Conservation (phyloP, 306 rosid species). For the Acacia crassicarpa region DNA sequence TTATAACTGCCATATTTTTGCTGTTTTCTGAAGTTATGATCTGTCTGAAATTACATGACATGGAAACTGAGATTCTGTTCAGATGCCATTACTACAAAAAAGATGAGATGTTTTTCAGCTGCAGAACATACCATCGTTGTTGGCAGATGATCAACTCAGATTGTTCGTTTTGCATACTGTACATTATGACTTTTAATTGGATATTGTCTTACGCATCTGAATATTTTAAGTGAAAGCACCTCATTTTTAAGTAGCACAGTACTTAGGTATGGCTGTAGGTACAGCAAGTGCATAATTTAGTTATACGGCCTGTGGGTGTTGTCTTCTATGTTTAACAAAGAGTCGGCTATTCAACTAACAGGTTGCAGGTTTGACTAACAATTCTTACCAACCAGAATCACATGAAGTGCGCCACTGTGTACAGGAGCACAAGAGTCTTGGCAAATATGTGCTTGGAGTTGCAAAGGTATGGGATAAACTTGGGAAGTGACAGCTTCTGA, state of each 20-base stretch:
- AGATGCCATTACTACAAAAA: not conserved
- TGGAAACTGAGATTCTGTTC: not conserved
- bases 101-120: conserved; percentile 11
- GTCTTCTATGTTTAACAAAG: conserved; percentile 15
- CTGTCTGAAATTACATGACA: not conserved
- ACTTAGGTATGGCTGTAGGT: not conserved
- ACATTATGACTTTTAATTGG: not conserved
- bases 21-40: conserved; percentile 10
- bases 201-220: not conserved
- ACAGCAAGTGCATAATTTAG: conserved; percentile 9
- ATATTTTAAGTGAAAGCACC: not conserved
- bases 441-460: conserved; percentile 76
- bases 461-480: conserved; percentile 69
- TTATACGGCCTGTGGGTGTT: not conserved
- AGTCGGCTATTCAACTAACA: conserved; percentile 41
- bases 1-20: conserved; percentile 13
- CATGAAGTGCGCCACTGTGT: conserved; percentile 88
- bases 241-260: not conserved
- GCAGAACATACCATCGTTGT: conserved; percentile 6
- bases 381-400: conserved; percentile 74
- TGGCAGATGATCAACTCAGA: conserved; percentile 4
- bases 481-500: conserved; percentile 21
- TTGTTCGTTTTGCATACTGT: not conserved
- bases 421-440: conserved; percentile 71
- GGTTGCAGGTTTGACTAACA: conserved; percentile 99